Evolutionary conservation across 2,329 filamentous ascomycete species (phyloP).

Genomic region (Xylaria arbuscula): DNA sequence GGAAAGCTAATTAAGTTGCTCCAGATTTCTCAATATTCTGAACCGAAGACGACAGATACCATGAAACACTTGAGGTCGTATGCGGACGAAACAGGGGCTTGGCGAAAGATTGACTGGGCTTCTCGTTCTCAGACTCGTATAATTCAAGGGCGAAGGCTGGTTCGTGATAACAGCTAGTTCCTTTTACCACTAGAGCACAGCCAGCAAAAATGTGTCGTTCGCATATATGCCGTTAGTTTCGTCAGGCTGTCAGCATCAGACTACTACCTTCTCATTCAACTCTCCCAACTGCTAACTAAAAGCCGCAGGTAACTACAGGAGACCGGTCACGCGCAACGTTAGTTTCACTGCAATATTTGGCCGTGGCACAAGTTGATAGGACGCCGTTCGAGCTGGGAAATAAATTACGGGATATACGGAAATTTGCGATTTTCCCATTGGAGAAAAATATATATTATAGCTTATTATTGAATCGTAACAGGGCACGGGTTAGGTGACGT

Average conservation of each 20-base stretch:
- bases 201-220: background rate
- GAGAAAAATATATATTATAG: constrained; percentile 14
- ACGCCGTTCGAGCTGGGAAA: background rate
- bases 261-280: constrained; percentile 33
- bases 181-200: background rate
- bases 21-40: background rate
- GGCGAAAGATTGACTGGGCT: background rate
- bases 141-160: background rate
- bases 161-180: background rate
- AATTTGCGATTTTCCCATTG: constrained; percentile 20
- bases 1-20: background rate
- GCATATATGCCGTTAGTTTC: constrained; percentile 6
- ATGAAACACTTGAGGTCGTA: background rate
- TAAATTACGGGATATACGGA: constrained; percentile 7
- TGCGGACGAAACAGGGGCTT: background rate
- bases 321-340: constrained; percentile 20
- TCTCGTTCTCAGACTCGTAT: background rate
- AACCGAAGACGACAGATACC: background rate
- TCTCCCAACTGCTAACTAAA: background rate
- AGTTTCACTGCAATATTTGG: constrained; percentile 2
- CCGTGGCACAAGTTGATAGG: constrained; percentile 32
- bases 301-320: constrained; percentile 8
- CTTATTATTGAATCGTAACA: constrained; percentile 25
- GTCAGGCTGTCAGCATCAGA: constrained; percentile 20
- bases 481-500: constrained; percentile 30